Base-by-base conservation (phyloP, 225 moss, liverwort and hornwort genomes). In the Sphagnum tenellum region DNA sequence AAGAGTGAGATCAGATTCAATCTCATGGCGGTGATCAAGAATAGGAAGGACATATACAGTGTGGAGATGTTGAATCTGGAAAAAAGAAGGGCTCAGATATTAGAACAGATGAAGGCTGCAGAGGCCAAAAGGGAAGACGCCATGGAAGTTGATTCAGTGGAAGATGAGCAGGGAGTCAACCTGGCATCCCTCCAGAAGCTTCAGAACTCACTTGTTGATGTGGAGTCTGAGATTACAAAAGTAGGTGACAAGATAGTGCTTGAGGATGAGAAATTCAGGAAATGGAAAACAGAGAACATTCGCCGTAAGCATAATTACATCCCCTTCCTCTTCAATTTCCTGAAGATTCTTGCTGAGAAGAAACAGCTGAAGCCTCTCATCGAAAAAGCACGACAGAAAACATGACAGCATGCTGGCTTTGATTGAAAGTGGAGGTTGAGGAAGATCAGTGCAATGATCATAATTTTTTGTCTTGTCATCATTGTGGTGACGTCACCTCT, bases 1-100 rank as follows among this genome's bases (percentile, higher is more conserved):
- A 84, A 87, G 71, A 98, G 89, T 65, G 98, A 93, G 79, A 98
- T 98, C 64, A 81, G 90, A 75, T 98, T 98, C 77, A 98, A 98
- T 71, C 83, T 98, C 72, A 89, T 98, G 93, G 98, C 98, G 9
- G 79, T 98, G 2, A 93, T 98, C 12, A 90, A 88, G 62, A 93
- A 89, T 55, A 85, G 93, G 66, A 90, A 82, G 79, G 98, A 98
- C 57, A 82, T 93, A 3, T 90, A 87, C 82, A 80, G 58, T 65
- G 87, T 69, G 63, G 88, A 93, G 72, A 75, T 86, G 66, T 49
- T 67, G 2, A 79, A 88, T 48, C 84, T 93, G 14, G 93, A 90
- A 66, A 76, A 61, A 12, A 81, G 77, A 69, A 84, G 87, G 70
- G 66, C 80, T 62, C 68, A 67, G 44, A 65, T 93, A 61, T 87